phyloP scores from a whole-genome alignment of 2,329 filamentous ascomycete species.

The Penicillium psychrosexuale region DNA sequence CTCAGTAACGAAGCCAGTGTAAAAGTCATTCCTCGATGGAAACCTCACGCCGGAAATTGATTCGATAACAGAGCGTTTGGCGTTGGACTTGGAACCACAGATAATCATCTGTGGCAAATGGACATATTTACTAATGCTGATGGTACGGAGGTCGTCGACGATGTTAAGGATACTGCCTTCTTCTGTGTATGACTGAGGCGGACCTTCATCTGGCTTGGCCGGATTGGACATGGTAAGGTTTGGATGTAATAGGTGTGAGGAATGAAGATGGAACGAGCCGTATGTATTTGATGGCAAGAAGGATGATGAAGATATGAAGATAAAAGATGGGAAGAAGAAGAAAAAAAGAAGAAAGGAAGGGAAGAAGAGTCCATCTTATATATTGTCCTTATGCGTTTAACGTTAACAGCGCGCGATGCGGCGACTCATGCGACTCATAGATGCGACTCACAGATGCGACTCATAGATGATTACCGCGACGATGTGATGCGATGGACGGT shows the following conservation, averaged over 20 bases:
- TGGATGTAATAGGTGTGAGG: neutral
- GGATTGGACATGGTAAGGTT: neutral
- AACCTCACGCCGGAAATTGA: conserved; percentile 61
- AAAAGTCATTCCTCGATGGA: conserved; percentile 50
- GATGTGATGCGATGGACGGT: neutral
- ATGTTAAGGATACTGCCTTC: conserved; percentile 47
- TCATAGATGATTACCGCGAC: too few species aligned
- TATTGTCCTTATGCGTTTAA: too few species aligned
- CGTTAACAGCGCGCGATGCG: too few species aligned
- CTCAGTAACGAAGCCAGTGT: conserved; percentile 59
- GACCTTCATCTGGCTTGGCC: neutral
- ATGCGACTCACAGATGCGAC: neutral
- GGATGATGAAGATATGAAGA: neutral
- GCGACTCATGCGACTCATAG: neutral
- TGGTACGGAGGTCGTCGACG: conserved; percentile 52
- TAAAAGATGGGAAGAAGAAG: neutral
- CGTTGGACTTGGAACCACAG: conserved; percentile 58
- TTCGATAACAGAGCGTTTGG: conserved; percentile 55
- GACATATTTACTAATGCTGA: conserved; percentile 49
- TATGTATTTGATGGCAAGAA: neutral
- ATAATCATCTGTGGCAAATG: conserved; percentile 56
- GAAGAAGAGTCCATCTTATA: neutral
- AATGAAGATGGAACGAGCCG: neutral
- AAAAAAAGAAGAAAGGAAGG: neutral
- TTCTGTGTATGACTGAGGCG: neutral